Evolutionary conservation across 2,329 filamentous ascomycete genomes (phyloP), one percentile per base, ranked within the genome.

Genomic region (Macrophomina tecta): DNA sequence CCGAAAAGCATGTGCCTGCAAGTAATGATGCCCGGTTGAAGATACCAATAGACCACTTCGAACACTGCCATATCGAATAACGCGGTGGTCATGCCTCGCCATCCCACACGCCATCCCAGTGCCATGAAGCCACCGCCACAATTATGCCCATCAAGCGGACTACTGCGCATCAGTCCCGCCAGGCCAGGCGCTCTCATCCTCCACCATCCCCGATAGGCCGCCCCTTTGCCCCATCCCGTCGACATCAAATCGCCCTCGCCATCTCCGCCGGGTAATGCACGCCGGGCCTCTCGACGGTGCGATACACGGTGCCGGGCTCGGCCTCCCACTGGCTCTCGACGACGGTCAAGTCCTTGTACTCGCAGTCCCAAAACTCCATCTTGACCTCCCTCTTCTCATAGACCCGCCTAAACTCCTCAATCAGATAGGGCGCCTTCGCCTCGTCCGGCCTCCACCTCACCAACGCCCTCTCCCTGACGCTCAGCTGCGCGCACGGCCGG

Each of bases 261-360:
- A 49, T 16, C 23, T 36, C 16, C 32, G 2, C 34, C 16, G n/a
- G 8, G 23, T 38, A 62, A 28, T 62, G 42, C 8, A 49, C 12
- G 1, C 58, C 58, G 1, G n/a, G 23, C n/a, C 5, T 49, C 51
- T 65, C 63, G 2, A 55, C 51, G 14, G 52, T 65, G 11, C 48
- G n/a, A 12, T 65, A 51, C 1, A 65, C 63, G 23, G 32, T 30
- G 1, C 63, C 63, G 0, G 63, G 63, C 42, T 58, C 52, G 1
- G 63, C 63, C 42, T 65, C 63, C 7, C 7, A 11, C 5, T 48
- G 14, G 1, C 1, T n/a, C n/a, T 12, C 30, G 2, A 1, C 30
- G 2, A 34, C 3, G 2, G 58, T 49, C 1, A 14, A 3, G 12
- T 62, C 58, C 9, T 7, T 7, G 9, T 61, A 61, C 9, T n/a